Evolutionary conservation across 805 yeast species (phyloP).

Genomic region (Kodamaea sagamina): DNA sequence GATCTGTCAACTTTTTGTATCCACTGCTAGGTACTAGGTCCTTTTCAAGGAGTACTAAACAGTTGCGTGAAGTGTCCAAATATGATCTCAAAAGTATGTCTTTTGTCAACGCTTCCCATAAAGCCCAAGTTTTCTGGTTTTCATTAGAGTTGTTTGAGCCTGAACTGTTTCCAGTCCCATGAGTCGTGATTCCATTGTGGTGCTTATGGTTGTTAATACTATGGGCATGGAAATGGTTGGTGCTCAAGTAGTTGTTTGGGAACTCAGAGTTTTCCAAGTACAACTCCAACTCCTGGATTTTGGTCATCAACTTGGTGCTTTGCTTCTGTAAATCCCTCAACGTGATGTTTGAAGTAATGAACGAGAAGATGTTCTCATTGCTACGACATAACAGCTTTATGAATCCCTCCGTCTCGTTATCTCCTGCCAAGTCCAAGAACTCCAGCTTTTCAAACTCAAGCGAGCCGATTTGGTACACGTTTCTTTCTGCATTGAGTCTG

Average conservation of each 20-base stretch:
- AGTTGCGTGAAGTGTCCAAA: slow-evolving; percentile 34
- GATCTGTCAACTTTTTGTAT: slow-evolving; percentile 32
- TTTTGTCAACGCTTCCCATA: slow-evolving; percentile 40
- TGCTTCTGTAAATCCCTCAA: slow-evolving; percentile 45
- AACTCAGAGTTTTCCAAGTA: slow-evolving; percentile 35
- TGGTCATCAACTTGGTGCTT: slow-evolving; percentile 34
- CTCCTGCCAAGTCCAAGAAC: slow-evolving; percentile 34
- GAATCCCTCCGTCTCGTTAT: slow-evolving; percentile 58
- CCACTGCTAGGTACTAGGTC: slow-evolving; percentile 22
- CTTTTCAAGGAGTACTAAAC: slow-evolving; percentile 33
- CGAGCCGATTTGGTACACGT: slow-evolving; percentile 47
- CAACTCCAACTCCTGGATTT: slow-evolving; percentile 31
- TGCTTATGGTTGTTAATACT: slow-evolving; percentile 14
- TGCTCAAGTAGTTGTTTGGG: slow-evolving; percentile 31
- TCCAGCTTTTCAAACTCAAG: slow-evolving; percentile 55
- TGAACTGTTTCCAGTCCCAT: neutral
- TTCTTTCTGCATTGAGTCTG: slow-evolving; percentile 26
- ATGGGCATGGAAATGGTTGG: slow-evolving; percentile 14
- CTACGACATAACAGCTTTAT: slow-evolving; percentile 43
- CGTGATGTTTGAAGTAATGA: slow-evolving; percentile 45
- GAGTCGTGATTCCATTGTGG: slow-evolving; percentile 3
- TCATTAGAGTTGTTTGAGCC: slow-evolving; percentile 3
- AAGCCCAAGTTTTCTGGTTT: slow-evolving; percentile 7
- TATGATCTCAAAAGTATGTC: slow-evolving; percentile 32
- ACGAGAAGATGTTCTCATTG: slow-evolving; percentile 35